These are phyloP conservation scores for Yarrowia porcina DNA, from an alignment of 805 yeast genomes.

Conservation along the genomic window DNA sequence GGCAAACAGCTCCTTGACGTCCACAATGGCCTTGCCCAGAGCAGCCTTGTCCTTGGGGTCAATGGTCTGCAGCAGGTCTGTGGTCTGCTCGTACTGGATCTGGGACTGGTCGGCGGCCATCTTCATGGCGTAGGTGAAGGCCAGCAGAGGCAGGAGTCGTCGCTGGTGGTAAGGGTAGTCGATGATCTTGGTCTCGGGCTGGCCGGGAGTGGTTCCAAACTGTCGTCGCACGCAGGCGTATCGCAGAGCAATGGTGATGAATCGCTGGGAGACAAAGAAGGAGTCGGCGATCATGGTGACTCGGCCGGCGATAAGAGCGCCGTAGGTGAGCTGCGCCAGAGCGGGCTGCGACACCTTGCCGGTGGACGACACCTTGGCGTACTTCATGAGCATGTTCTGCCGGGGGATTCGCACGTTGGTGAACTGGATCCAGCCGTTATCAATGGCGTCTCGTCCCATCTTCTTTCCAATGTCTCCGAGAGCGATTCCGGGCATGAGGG, in stretches of 20 bases:
- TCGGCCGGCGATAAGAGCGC: constrained; percentile 84
- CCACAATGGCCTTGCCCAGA: constrained; percentile 49
- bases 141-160: constrained; percentile 79
- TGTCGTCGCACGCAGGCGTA: constrained; percentile 90
- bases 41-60: constrained; percentile 45
- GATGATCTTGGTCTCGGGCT: constrained; percentile 67
- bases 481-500: constrained; percentile 70
- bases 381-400: constrained; percentile 76
- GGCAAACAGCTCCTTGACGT: constrained; percentile 73
- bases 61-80: constrained; percentile 43
- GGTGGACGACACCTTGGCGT: constrained; percentile 61
- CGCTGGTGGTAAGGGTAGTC: constrained; percentile 89
- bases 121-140: constrained; percentile 72
- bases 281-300: constrained; percentile 88
- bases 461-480: constrained; percentile 91
- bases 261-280: constrained; percentile 73
- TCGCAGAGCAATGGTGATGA: constrained; percentile 78
- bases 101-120: constrained; percentile 66
- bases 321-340: constrained; percentile 82
- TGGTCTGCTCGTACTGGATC: constrained; percentile 49
- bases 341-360: constrained; percentile 77
- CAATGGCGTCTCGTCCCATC: constrained; percentile 95
- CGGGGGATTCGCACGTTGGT: constrained; percentile 79
- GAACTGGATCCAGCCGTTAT: constrained; percentile 96
- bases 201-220: constrained; percentile 52